Conservation (phyloP, 108 stramenopile species). For the Cylindrotheca closterium region DNA sequence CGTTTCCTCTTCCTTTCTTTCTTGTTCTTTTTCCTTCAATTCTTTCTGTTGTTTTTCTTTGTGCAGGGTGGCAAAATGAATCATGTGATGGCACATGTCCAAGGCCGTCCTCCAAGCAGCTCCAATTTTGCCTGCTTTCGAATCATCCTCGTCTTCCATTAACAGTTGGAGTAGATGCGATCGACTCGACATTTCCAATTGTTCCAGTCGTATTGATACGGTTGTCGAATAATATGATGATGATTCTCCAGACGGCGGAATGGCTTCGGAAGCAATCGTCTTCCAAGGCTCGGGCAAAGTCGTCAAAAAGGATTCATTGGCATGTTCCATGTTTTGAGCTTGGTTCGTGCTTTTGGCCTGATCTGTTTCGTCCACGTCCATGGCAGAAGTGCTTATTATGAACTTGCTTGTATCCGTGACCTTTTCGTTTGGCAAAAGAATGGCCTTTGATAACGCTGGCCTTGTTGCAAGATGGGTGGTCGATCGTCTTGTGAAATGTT, state of each 20-base stretch:
- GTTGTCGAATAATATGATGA: not conserved
- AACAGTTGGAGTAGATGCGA: conserved; percentile 19
- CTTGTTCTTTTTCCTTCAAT: no score
- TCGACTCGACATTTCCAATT: conserved; percentile 20
- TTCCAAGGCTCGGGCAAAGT: conserved; percentile 29
- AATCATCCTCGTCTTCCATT: not conserved
- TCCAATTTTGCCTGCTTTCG: conserved; percentile 5
- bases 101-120: conserved; percentile 29
- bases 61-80: conserved; percentile 15
- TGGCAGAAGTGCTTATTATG: no score
- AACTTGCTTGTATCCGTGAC: no score
- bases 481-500: no score
- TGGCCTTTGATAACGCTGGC: no score
- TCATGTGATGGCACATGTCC: conserved; percentile 31
- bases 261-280: conserved; percentile 9
- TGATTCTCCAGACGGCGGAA: not conserved
- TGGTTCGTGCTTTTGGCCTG: no score
- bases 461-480: no score
- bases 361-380: not conserved
- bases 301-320: conserved; percentile 14
- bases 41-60: not conserved
- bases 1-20: no score
- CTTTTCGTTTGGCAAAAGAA: no score
- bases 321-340: no score
- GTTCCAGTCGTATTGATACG: conserved; percentile 17